Base-by-base conservation (phyloP, 106 monocot species). In the Hemerocallis citrina region DNA sequence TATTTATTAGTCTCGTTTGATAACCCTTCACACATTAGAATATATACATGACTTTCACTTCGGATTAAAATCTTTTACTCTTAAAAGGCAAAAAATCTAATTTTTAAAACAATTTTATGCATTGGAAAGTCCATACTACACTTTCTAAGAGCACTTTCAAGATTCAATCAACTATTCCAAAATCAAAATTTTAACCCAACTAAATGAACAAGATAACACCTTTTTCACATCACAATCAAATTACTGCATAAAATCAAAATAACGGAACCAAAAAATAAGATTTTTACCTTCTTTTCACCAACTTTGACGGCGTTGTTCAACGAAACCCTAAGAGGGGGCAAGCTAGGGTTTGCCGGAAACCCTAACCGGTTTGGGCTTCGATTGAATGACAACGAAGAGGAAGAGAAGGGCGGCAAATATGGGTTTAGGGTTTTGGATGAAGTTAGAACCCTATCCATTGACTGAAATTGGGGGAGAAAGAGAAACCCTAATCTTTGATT, bases 321-420 rank as follows among this genome's bases (percentile, higher is more conserved):
- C 36, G 39, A 59, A 59, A 59, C 39, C 59, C 37, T 59, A 27
- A 59, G n/a, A n/a, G n/a, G 59, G 24, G 36, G 24, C 23, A 23
- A 4, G 39, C 23, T 59, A 5, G 28, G 5, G 14, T 40, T 40
- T 1, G 13, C 40, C 24, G 7, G 31, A 59, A 59, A 59, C 59
- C 59, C 38, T 40, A 59, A n/a, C 17, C 14, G 59, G 25, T 14
- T 25, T 24, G 59, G 14, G 2, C 39, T 13, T 11, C 7, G 11
- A 15, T 24, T 39, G 36, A 40, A 23, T 14, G 25, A 22, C 12
- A 39, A 39, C 38, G 35, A 34, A 7, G 56, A 56, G 10, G 49
- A 49, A 15, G 22, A 54, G 14, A 8, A 32, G n/a, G 59, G 59
- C 12, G 39, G 39, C 37, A 40, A 14, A 4, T 13, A 11, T 24